Evolutionary conservation across 345 rosid genomes (phyloP).

Genomic region (Viola odorata): DNA sequence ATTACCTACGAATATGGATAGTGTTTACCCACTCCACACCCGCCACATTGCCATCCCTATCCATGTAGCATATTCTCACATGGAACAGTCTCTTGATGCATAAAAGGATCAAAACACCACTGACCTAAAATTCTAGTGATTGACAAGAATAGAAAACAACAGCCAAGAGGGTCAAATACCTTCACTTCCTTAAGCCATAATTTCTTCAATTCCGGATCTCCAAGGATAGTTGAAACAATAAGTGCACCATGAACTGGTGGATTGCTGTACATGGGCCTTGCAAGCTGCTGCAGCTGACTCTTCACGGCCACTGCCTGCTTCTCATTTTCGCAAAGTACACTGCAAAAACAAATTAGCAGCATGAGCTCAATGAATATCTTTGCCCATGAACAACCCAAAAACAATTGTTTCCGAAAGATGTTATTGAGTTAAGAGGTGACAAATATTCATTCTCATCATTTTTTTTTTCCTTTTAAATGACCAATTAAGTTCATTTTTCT

Average conservation of each 20-base stretch:
- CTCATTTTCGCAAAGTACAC: constrained; percentile 79
- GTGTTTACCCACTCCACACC: too few species aligned
- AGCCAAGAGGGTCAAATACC: constrained; percentile 34
- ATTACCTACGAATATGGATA: too few species aligned
- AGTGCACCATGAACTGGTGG: constrained; percentile 93
- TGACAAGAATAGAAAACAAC: not conserved
- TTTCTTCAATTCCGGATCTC: constrained; percentile 67
- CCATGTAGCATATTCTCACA: too few species aligned
- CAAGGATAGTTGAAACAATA: constrained; percentile 71
- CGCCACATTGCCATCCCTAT: too few species aligned
- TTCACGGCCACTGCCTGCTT: constrained; percentile 78
- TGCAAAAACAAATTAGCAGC: constrained; percentile 26
- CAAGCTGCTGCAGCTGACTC: constrained; percentile 96
- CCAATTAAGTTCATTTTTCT: too few species aligned
- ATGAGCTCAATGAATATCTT: not conserved
- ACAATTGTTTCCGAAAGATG: too few species aligned
- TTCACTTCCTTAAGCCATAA: constrained; percentile 91
- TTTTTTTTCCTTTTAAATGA: too few species aligned
- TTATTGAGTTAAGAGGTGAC: too few species aligned
- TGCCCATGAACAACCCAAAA: not conserved
- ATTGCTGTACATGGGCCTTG: constrained; percentile 97
- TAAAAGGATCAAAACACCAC: not conserved
- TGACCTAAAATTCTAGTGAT: not conserved
- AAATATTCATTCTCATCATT: too few species aligned
- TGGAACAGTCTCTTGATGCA: too few species aligned